Conservation (phyloP, 805 yeast genomes). For the Teunomyces lycoperdinae region DNA sequence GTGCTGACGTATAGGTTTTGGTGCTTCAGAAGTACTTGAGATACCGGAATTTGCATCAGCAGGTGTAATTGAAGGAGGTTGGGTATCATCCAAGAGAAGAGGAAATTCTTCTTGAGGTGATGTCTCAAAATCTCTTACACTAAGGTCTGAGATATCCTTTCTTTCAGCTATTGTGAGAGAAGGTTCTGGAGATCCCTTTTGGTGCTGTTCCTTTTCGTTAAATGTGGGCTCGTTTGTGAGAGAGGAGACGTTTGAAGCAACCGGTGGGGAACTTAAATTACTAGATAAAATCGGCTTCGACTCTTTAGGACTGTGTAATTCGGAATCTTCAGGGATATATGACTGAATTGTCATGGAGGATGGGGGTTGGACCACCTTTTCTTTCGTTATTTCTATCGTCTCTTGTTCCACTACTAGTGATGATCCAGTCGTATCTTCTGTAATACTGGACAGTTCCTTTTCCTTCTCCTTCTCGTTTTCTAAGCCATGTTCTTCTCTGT, state of each 20-base stretch:
- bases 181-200: background rate
- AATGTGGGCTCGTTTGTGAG: background rate
- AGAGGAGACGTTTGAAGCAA: background rate
- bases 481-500: conserved; percentile 3
- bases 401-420: background rate
- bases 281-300: background rate
- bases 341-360: background rate
- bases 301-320: background rate
- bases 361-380: conserved; percentile 1
- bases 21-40: background rate
- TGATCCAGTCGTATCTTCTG: conserved; percentile 2
- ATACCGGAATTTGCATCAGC: no score
- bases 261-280: background rate
- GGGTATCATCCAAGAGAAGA: background rate
- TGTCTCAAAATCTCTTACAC: conserved; percentile 10
- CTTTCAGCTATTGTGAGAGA: background rate
- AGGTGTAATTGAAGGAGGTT: background rate
- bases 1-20: background rate
- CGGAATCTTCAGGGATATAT: background rate
- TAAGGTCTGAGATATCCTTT: conserved; percentile 12
- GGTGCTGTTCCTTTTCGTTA: conserved; percentile 2
- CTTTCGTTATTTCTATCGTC: conserved; percentile 1
- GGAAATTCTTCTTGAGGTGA: conserved; percentile 19
- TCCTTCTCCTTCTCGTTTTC: conserved; percentile 10
- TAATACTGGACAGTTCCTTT: conserved; percentile 4